Base-by-base conservation (phyloP, 2,329 filamentous ascomycete genomes). In the Phaeophleospora eucalypticola region DNA sequence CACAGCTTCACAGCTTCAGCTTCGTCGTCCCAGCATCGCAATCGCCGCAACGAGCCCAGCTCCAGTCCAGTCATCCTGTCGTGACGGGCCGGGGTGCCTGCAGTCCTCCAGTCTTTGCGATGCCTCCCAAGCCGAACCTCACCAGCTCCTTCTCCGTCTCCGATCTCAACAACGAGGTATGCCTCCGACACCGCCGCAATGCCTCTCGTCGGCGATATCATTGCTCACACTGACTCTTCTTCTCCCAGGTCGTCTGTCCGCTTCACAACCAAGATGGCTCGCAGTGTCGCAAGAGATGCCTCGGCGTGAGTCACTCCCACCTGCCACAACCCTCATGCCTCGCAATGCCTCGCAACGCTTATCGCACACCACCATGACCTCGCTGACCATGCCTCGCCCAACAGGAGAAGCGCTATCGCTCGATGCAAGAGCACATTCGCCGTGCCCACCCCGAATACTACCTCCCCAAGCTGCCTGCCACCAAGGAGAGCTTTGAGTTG, bases 391-490 rank as follows among this genome's bases (percentile, higher is more conserved):
- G 60, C 51, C 55, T 61, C 51, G 43, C 60, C 41, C 49, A 57
- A 68, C 71, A 94, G 89, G 89, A 94, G 75, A 95, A 95, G 72
- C 82, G 88, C 59, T 98, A 90, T 74, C 89, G 93, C 69, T 97
- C 91, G 54, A 97, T 98, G 89, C 93, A 97, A 73, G 93, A 98
- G 79, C 93, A 98, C 67, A 97, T 98, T 64, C 88, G 93, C 63
- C 85, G 93, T 69, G 91, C 93, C 58, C 93, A 98, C 68, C 91
- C 91, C 52, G 89, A 95, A 68, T 86, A 96, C 69, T 97, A 97
- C 73, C 95, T 98, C 61, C 84, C 93, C 41, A 96, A 97, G 80
- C 86, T 97, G 61, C 91, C 93, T 58, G 93, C 93, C 40, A 98
- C 91, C 60, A 91, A 96, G 71, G 91, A 97, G 73, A 96, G 89